Conservation (phyloP, 176 grass and related monocot species). For the Musa schizocarpa region DNA sequence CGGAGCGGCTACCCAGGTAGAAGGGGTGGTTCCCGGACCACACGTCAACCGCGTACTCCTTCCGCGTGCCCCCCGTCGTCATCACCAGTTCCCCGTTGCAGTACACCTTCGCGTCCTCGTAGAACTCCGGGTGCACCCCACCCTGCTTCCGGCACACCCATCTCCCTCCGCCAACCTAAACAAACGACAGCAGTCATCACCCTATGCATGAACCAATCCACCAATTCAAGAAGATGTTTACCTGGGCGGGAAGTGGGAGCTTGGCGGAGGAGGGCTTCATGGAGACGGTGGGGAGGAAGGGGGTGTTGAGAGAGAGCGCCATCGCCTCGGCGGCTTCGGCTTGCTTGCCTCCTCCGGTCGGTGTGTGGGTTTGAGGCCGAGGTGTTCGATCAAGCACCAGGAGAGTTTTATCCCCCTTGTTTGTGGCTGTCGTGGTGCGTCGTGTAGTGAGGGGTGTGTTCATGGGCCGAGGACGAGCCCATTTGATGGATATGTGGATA, state of each 20-base stretch:
- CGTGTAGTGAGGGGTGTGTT: background rate
- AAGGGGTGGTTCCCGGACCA: slow-evolving; percentile 99
- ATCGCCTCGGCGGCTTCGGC: slow-evolving; percentile 18
- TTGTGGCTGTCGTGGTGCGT: background rate
- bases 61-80: slow-evolving; percentile 79
- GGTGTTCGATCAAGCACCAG: background rate
- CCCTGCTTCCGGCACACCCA: slow-evolving; percentile 77
- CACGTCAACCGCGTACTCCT: slow-evolving; percentile 78
- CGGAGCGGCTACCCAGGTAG: slow-evolving; percentile 73
- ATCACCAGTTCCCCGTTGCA: slow-evolving; percentile 91
- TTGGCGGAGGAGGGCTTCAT: slow-evolving; percentile 11
- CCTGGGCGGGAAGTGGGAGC: slow-evolving; percentile 34
- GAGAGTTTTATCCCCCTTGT: background rate
- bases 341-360: background rate
- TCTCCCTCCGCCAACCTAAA: slow-evolving; percentile 21
- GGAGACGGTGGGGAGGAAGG: slow-evolving; percentile 44
- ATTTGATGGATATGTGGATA: no score
- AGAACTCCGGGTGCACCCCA: slow-evolving; percentile 78
- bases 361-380: background rate
- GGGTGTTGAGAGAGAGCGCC: slow-evolving; percentile 60
- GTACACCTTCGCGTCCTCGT: slow-evolving; percentile 86
- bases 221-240: slow-evolving; percentile 21
- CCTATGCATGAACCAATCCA: no score
- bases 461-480: background rate
- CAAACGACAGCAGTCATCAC: no score